Evolutionary conservation across 1,284 basidiomycete species (phyloP), one percentile per base, ranked within the genome.

Genomic region (Apiotrichum gamsii): DNA sequence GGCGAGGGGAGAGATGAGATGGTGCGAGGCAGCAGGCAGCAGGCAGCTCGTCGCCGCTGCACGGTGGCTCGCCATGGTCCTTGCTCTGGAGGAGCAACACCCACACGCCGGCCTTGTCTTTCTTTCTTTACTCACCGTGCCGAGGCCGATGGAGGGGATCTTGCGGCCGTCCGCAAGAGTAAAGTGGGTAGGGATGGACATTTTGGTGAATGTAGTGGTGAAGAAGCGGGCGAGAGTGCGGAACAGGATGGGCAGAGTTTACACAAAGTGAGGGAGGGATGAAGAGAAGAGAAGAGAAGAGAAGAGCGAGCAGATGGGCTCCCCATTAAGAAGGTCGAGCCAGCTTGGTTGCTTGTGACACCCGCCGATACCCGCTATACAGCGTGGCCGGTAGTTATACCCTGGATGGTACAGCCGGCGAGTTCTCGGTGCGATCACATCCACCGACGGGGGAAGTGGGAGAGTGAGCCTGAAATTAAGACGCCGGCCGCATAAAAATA

Each of bases 41-140:
- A 21, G 16, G n/a, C 8, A 3, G n/a, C n/a, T n/a, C n/a, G n/a
- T n/a, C n/a, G n/a, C n/a, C n/a, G n/a, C n/a, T n/a, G n/a, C n/a
- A n/a, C n/a, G n/a, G n/a, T n/a, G n/a, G n/a, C n/a, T n/a, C n/a
- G n/a, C n/a, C n/a, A n/a, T n/a, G n/a, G n/a, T n/a, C n/a, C n/a
- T n/a, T n/a, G n/a, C n/a, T n/a, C n/a, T n/a, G n/a, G n/a, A n/a
- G n/a, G n/a, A n/a, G n/a, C 31, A 5, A 16, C n/a, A 16, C 13
- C 10, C n/a, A 4, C 31, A 29, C 11, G 31, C 31, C 9, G 18
- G n/a, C n/a, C n/a, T n/a, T n/a, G n/a, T n/a, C n/a, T n/a, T n/a
- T n/a, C n/a, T n/a, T n/a, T n/a, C n/a, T n/a, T n/a, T 10, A 63
- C 72, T 69, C 67, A 75, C 75, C 32, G 75, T 76, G 51, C 75